Evolutionary conservation across 2,329 filamentous ascomycete genomes (phyloP).

Genomic region (Setomelanomma holmii): DNA sequence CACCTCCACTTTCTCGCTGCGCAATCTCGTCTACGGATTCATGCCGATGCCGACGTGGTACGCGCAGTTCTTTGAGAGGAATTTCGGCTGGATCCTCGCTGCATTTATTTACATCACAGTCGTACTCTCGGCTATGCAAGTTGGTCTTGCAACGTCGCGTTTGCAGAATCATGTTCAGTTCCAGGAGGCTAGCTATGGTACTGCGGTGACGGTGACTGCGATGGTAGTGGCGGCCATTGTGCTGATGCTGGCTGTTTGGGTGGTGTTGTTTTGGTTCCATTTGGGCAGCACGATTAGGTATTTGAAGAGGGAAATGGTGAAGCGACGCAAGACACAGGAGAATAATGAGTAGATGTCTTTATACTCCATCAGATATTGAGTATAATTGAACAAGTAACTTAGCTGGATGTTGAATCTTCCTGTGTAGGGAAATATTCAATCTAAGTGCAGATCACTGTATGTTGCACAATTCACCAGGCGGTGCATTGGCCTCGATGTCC

Average conservation of each 20-base stretch:
- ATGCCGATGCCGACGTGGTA: constrained; percentile 12
- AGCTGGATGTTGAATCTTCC: too few relatives aligned
- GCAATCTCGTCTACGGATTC: constrained; percentile 10
- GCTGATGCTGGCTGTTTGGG: not conserved
- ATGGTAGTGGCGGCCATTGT: not conserved
- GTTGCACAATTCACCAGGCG: too few relatives aligned
- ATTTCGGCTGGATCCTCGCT: constrained; percentile 15
- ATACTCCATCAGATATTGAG: too few relatives aligned
- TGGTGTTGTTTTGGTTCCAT: not conserved
- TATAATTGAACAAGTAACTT: too few relatives aligned
- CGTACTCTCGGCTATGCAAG: constrained; percentile 18
- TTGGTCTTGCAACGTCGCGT: constrained; percentile 14
- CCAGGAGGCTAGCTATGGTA: constrained; percentile 12
- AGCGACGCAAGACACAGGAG: not conserved
- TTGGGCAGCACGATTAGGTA: too few relatives aligned
- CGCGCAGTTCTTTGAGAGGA: constrained; percentile 11
- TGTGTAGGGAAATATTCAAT: too few relatives aligned
- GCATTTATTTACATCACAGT: constrained; percentile 13
- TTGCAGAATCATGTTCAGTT: constrained; percentile 13
- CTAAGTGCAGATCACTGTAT: too few relatives aligned
- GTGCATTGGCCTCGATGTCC: too few relatives aligned
- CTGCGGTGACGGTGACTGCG: constrained; percentile 3
- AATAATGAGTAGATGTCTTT: too few relatives aligned
- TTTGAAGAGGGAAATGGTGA: not conserved
- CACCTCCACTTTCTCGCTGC: constrained; percentile 4